A percentile compares a stretch with the other conserved stretches of the same genome.
phyloP scores from a whole-genome alignment of 2,329 filamentous ascomycete species.

The Fusarium subtropicale region DNA sequence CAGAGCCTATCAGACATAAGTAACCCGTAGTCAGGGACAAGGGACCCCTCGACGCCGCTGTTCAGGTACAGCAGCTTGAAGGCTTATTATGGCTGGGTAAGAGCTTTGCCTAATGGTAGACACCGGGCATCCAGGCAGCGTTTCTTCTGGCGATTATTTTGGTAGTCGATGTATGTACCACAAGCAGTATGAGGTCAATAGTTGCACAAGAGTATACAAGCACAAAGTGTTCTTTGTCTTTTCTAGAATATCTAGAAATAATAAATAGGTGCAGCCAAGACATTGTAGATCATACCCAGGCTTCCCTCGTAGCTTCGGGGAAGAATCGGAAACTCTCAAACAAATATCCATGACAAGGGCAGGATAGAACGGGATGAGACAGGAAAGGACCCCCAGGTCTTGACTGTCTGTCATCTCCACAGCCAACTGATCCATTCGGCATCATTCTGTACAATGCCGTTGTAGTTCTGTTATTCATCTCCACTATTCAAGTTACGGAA shows the following conservation, averaged over 20 bases:
- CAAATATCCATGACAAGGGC: neutral
- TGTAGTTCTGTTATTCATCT: neutral
- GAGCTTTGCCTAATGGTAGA: slow-evolving; percentile 11
- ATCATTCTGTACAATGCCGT: slow-evolving; percentile 22
- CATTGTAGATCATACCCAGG: neutral
- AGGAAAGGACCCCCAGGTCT: slow-evolving; percentile 33
- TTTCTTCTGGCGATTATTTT: neutral
- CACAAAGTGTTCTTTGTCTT: neutral
- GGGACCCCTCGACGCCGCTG: slow-evolving; percentile 17
- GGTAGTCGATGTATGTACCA: neutral
- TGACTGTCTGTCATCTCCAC: slow-evolving; percentile 24
- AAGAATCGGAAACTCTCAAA: slow-evolving; percentile 30
- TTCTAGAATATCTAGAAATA: neutral
- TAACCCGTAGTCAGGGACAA: slow-evolving; percentile 26
- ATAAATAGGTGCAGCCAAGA: neutral
- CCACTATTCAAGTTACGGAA: slow-evolving; percentile 12
- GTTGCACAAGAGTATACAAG: neutral
- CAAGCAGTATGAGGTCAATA: neutral
- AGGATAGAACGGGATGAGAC: neutral
- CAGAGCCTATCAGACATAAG: slow-evolving; percentile 41
- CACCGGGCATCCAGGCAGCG: slow-evolving; percentile 4
- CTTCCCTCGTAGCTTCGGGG: slow-evolving; percentile 31
- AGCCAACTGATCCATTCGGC: slow-evolving; percentile 27
- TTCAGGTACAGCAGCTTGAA: slow-evolving; percentile 24
- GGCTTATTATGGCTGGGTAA: slow-evolving; percentile 7